Percentiles rank a stretch among this genome's conserved stretches.
phyloP scores from a whole-genome alignment of 441 rosid genomes.

The Euphorbia corollata region DNA sequence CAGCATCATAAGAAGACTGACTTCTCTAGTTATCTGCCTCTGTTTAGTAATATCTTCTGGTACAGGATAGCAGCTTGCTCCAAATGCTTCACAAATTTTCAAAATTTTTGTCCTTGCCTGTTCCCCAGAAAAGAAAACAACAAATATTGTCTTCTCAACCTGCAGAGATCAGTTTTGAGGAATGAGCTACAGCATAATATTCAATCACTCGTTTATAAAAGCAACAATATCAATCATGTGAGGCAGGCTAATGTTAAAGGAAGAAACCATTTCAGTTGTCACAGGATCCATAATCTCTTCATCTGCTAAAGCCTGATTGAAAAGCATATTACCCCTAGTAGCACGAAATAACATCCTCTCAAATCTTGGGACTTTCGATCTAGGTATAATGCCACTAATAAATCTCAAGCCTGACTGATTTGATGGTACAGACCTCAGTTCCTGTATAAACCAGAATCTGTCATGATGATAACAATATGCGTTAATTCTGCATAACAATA shows the following conservation, averaged over 20 bases:
- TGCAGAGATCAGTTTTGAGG: conserved; percentile 26
- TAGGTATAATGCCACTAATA: conserved; percentile 83
- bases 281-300: conserved; percentile 90
- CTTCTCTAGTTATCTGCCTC: conserved; percentile 84
- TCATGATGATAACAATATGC: conserved; percentile 20
- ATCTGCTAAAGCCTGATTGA: conserved; percentile 80
- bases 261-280: conserved; percentile 71
- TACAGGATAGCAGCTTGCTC: conserved; percentile 90
- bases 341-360: conserved; percentile 96
- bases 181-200: conserved; percentile 18
- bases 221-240: conserved; percentile 11
- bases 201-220: conserved; percentile 1
- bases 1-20: conserved; percentile 25
- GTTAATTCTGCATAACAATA: conserved; percentile 18
- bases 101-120: conserved; percentile 81
- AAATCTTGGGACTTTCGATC: conserved; percentile 63
- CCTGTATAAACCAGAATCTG: conserved; percentile 42
- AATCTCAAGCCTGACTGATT: conserved; percentile 81
- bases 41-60: conserved; percentile 82
- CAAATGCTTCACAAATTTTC: conserved; percentile 92
- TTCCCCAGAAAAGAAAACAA: conserved; percentile 92
- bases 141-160: conserved; percentile 84
- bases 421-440: conserved; percentile 49
- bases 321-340: conserved; percentile 97
- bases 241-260: neutral